Evolutionary conservation across 1,139 yeast species (phyloP).

Genomic region (Sugiyamaella japonica): DNA sequence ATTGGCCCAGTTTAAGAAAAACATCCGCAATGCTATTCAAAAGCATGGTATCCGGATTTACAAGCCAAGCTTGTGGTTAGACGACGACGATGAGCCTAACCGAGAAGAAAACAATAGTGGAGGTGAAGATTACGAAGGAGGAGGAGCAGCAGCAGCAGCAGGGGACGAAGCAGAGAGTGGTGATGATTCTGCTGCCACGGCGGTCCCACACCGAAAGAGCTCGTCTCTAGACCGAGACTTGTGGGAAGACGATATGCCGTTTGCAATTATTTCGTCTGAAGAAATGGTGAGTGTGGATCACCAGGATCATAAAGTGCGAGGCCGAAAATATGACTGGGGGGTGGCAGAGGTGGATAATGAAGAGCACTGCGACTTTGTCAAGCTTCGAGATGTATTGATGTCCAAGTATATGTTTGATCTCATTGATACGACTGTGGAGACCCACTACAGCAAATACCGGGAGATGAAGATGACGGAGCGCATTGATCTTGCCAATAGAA

Average conservation of each 20-base stretch:
- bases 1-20: constrained; percentile 45
- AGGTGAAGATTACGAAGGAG: neutral
- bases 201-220: neutral
- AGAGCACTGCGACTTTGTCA: constrained; percentile 62
- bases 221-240: constrained; percentile 23
- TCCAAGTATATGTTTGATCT: constrained; percentile 73
- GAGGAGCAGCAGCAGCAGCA: neutral
- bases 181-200: constrained; percentile 3
- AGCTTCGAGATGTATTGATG: constrained; percentile 59
- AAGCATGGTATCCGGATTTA: constrained; percentile 58
- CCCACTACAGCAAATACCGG: constrained; percentile 81
- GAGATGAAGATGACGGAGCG: constrained; percentile 65
- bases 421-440: constrained; percentile 74
- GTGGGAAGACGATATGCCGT: constrained; percentile 49
- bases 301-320: constrained; percentile 50
- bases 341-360: constrained; percentile 65
- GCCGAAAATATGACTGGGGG: constrained; percentile 76
- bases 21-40: constrained; percentile 48
- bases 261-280: constrained; percentile 57
- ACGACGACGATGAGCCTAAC: neutral
- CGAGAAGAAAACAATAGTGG: neutral
- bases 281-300: constrained; percentile 25
- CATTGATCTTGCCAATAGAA: constrained; percentile 53
- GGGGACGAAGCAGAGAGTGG: neutral
- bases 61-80: constrained; percentile 40